These are phyloP conservation scores for Metschnikowia matae DNA, from an alignment of 805 yeast genomes.

Conservation along the genomic window DNA sequence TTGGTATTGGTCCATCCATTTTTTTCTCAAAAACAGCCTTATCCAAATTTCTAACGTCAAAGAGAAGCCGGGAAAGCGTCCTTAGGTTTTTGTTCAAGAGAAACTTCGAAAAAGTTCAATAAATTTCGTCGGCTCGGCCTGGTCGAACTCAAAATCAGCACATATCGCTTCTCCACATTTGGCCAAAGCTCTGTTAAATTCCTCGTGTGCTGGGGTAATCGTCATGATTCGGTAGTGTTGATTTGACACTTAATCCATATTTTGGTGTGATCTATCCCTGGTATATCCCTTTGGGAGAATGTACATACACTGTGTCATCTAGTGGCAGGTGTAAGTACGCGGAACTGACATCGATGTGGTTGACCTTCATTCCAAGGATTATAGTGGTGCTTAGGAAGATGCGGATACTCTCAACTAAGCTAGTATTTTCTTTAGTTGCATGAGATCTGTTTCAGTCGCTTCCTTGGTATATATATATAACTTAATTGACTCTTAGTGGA, in stretches of 20 bases:
- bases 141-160: no score
- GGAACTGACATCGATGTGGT: not conserved
- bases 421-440: no score
- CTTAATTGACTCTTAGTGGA: no score
- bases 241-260: no score
- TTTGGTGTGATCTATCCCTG: not conserved
- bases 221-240: no score
- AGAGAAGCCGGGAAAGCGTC: slow-evolving; percentile 14
- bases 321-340: not conserved
- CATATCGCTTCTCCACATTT: no score
- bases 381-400: not conserved
- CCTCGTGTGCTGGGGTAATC: no score
- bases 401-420: not conserved
- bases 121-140: no score
- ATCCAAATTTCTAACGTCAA: slow-evolving; percentile 20
- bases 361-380: not conserved
- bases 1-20: slow-evolving; percentile 21
- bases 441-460: no score
- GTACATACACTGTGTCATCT: not conserved
- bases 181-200: no score
- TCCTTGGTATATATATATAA: no score
- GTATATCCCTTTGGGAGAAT: not conserved
- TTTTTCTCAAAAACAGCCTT: slow-evolving; percentile 18
- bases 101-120: slow-evolving; percentile 23
- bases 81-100: slow-evolving; percentile 23